Evolutionary conservation across 768 basidiomycete species (phyloP), one percentile per base, ranked within the genome.

Genomic region (Pleurotus pulmonarius): DNA sequence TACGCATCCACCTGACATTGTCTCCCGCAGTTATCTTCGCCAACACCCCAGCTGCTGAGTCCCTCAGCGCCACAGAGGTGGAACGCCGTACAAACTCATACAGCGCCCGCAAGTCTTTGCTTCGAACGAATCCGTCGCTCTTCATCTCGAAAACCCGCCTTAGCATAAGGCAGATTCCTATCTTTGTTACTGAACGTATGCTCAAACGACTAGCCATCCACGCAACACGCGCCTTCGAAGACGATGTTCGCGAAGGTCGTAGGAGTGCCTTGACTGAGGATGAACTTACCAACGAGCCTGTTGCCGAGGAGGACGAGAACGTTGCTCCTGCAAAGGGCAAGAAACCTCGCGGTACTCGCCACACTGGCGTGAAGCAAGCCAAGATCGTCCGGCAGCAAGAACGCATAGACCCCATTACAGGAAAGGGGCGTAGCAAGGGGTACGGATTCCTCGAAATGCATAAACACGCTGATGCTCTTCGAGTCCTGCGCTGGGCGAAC

Each of bases 381-480:
- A 99, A 99, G 75, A 88, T 99, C 59, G 87, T 97, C 12, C 86
- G 96, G 9, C 90, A 93, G 69, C 75, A 78, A 11, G 95, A 97
- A 60, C 87, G 92, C n/a, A 80, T 95, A 55, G 96, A 98, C 65
- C 78, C 90, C 3, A 68, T 95, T 40, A 93, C 90, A 0, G 91
- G 90, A 3, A 89, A 92, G 63, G 92, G 92, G 1, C 81, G 88
- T 53, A 92, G 89, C 64, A 93, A 90, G 67, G 96, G 97, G 1
- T 99, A 98, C 64, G 97, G 96, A 8, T 98, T 99, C 73, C 65
- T 98, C 29, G 96, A 98, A 75, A 82, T 97, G 81, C 75, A 85
- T 47, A 81, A 76, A 24, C 97, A 99, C 63, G 85, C 88, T 4
- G 93, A 98, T 67, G 94, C 96, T 5, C 75, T 99, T 20, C 87